phyloP scores from a whole-genome alignment of 2,329 filamentous ascomycete genomes.

The Microascus cirrosus region DNA sequence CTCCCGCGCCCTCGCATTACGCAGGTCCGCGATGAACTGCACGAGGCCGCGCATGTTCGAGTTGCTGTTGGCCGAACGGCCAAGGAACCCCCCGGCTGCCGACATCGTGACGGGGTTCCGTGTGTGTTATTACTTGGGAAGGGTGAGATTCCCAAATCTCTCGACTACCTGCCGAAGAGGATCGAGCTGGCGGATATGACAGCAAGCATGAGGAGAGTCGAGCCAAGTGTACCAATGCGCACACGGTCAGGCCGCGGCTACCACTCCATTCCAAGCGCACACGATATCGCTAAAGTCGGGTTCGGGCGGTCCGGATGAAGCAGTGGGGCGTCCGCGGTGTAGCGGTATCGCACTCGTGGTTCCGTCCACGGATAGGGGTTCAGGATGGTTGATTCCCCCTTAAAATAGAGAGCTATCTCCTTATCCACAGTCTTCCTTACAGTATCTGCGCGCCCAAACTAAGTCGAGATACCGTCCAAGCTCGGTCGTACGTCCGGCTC shows the following conservation, averaged over 20 bases:
- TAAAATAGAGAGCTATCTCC: background rate
- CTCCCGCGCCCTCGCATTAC: conserved; percentile 89
- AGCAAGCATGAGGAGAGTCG: background rate
- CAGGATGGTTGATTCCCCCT: background rate
- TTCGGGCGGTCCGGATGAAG: background rate
- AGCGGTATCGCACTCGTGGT: background rate
- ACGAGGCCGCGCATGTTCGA: conserved; percentile 75
- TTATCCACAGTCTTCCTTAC: background rate
- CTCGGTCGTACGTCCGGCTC: background rate
- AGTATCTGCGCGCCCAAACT: background rate
- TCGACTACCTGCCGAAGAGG: background rate
- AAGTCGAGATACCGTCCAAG: background rate
- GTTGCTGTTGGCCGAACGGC: conserved; percentile 53
- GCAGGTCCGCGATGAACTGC: conserved; percentile 93
- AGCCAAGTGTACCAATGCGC: background rate
- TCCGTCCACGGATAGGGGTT: background rate
- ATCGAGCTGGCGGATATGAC: background rate
- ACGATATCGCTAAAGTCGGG: background rate
- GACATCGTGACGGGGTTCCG: conserved; percentile 31
- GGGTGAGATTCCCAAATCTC: background rate
- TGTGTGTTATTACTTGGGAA: background rate
- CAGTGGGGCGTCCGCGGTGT: background rate
- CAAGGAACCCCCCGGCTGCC: conserved; percentile 50
- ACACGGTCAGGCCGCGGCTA: background rate
- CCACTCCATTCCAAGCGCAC: background rate